Percentiles rank a stretch among this genome's conserved stretches.
Evolutionary conservation across 1,284 basidiomycete species (phyloP).

Genomic region (Fomes fomentarius): DNA sequence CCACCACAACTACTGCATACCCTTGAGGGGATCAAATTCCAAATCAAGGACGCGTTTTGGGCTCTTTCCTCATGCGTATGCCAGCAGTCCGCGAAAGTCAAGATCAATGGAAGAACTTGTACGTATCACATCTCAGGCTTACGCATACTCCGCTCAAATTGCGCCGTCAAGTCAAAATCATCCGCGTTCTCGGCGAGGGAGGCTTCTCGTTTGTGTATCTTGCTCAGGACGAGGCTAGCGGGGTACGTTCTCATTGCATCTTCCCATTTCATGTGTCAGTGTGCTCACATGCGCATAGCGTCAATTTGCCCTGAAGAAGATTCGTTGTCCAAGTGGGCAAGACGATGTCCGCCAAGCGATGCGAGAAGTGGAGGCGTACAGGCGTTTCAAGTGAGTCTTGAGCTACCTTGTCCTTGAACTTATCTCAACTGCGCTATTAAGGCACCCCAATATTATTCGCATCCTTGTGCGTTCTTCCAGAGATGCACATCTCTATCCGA

Average conservation of each 20-base stretch:
- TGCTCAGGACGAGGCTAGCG: slow-evolving; percentile 84
- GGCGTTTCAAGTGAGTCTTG: slow-evolving; percentile 80
- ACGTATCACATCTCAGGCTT: slow-evolving; percentile 79
- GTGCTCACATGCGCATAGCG: slow-evolving; percentile 46
- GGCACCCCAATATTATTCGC: slow-evolving; percentile 89
- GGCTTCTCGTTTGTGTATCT: slow-evolving; percentile 96
- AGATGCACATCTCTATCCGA: too few species aligned
- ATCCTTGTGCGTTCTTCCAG: slow-evolving; percentile 76
- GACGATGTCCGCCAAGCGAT: slow-evolving; percentile 86
- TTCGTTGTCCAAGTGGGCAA: slow-evolving; percentile 81
- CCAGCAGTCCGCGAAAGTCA: slow-evolving; percentile 80
- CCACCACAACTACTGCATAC: slow-evolving; percentile 36
- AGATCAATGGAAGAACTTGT: slow-evolving; percentile 94
- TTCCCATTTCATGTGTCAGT: neutral
- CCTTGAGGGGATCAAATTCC: slow-evolving; percentile 70
- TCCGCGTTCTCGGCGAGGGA: slow-evolving; percentile 91
- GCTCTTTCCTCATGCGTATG: slow-evolving; percentile 81
- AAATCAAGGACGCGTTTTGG: slow-evolving; percentile 79
- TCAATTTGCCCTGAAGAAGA: slow-evolving; percentile 94
- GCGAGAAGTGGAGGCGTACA: slow-evolving; percentile 90
- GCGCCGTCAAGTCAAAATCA: slow-evolving; percentile 84
- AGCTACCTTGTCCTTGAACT: neutral
- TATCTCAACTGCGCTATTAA: slow-evolving; percentile 31
- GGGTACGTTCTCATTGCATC: slow-evolving; percentile 46
- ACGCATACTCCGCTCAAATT: slow-evolving; percentile 86